Evolutionary conservation across 495 filamentous ascomycete species (phyloP), one percentile per base, ranked within the genome.

Genomic region (Hyaloscypha variabilis): DNA sequence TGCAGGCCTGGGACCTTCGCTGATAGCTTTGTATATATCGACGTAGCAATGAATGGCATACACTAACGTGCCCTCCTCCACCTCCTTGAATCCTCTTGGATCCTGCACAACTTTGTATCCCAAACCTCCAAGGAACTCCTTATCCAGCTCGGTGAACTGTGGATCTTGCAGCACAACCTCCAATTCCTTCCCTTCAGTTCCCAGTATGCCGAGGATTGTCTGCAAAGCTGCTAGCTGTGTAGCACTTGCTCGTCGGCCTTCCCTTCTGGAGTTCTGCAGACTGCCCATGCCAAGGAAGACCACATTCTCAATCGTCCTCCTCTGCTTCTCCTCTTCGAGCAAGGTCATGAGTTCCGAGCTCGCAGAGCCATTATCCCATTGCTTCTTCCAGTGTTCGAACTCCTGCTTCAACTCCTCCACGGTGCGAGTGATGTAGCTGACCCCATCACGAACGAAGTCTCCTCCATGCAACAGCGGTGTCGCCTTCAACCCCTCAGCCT

Each of bases 161-260:
- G 91, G 91, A 56, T 94, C 91, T 77, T 94, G 91, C 25, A 88
- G 83, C 66, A 85, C 75, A 56, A 84, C 76, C 29, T 75, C 73
- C 53, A 82, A 77, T 8, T 54, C 76, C 64, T 34, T 46, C 1
- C 31, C 31, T 36, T 36, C 13, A 5, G 31, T 36, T 6, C 17
- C 39, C 21, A 87, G 63, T 3, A 72, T 23, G n/a, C 10, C 3
- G 57, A 24, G 25, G 14, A 39, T 39, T n/a, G 74, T 74, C 13
- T 80, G 66, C 62, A 93, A 77, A 19, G 87, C 89, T 2, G 82
- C 87, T 8, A 91, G 80, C 71, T 93, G 89, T 63, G 80, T 74
- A 62, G 80, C 78, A 8, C 64, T 68, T 6, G 62, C 55, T 34
- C 64, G 60, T 23, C 69, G 30, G 11, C 59, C 63, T 51, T 73